These are phyloP conservation scores for Gossypium herbaceum DNA, from an alignment of 345 rosid genomes.

Conservation along the genomic window DNA sequence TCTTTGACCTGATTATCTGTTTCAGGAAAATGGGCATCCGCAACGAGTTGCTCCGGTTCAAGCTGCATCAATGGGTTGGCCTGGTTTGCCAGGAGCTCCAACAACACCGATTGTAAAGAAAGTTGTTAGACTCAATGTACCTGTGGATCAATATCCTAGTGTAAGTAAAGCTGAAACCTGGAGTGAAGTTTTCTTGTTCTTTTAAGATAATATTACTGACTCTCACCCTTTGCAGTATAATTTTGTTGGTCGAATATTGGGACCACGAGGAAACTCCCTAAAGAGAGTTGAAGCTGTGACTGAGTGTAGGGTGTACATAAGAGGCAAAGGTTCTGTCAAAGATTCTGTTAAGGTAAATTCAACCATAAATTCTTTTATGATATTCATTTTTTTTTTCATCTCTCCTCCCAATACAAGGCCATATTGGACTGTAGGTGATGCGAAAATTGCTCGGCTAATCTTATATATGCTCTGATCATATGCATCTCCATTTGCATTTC, in stretches of 20 bases:
- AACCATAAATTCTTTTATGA: background rate
- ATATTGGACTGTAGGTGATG: slow-evolving; percentile 26
- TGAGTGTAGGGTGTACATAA: slow-evolving; percentile 78
- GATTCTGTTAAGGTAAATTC: slow-evolving; percentile 70
- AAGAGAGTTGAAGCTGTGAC: slow-evolving; percentile 87
- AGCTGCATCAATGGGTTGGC: slow-evolving; percentile 66
- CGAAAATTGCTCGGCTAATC: background rate
- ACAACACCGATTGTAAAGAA: slow-evolving; percentile 56
- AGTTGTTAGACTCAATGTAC: slow-evolving; percentile 87
- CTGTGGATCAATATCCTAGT: slow-evolving; percentile 82
- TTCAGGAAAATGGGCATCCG: slow-evolving; percentile 72
- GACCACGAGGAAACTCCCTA: slow-evolving; percentile 92
- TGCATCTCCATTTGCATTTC: background rate
- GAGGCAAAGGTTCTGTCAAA: slow-evolving; percentile 86
- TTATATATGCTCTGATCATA: slow-evolving; percentile 4
- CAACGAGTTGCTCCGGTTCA: slow-evolving; percentile 66
- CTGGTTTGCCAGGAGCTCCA: slow-evolving; percentile 64
- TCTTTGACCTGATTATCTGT: slow-evolving; percentile 20
- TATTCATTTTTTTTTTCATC: background rate
- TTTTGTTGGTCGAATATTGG: slow-evolving; percentile 86
- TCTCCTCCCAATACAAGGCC: background rate
- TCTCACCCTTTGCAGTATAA: slow-evolving; percentile 56
- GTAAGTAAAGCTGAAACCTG: slow-evolving; percentile 39
- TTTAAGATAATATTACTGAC: slow-evolving; percentile 27
- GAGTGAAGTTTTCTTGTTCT: slow-evolving; percentile 5